phyloP scores from a whole-genome alignment of 768 basidiomycete species.

The Lentinula raphanica region DNA sequence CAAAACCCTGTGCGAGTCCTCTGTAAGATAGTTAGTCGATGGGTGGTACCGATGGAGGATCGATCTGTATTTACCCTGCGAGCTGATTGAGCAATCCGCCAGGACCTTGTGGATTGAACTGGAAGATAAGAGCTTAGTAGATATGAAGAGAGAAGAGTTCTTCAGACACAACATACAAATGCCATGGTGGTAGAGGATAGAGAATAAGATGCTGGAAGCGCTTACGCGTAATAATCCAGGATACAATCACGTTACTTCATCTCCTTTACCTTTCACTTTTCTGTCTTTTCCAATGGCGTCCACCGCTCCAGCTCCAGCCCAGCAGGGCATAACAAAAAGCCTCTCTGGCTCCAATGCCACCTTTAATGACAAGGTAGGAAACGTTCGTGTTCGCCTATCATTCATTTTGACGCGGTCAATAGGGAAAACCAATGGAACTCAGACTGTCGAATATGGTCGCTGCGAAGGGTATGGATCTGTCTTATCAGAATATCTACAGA shows the following conservation, averaged over 20 bases:
- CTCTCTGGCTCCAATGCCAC: slow-evolving; percentile 63
- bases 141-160: too few species aligned
- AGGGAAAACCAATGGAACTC: slow-evolving; percentile 99
- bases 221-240: slow-evolving; percentile 23
- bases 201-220: slow-evolving; percentile 12
- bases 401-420: slow-evolving; percentile 23
- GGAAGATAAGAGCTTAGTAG: slow-evolving; percentile 8
- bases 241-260: slow-evolving; percentile 17
- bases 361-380: slow-evolving; percentile 78
- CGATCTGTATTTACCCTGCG: slow-evolving; percentile 51
- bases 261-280: slow-evolving; percentile 4
- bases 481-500: slow-evolving; percentile 7
- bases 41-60: neutral
- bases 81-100: slow-evolving; percentile 63
- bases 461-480: slow-evolving; percentile 68
- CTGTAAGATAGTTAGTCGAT: slow-evolving; percentile 25
- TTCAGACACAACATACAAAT: slow-evolving; percentile 1
- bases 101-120: slow-evolving; percentile 48
- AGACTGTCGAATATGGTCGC: slow-evolving; percentile 96
- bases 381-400: slow-evolving; percentile 2
- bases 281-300: slow-evolving; percentile 26
- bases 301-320: slow-evolving; percentile 25
- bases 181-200: slow-evolving; percentile 1
- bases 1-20: slow-evolving; percentile 48
- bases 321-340: slow-evolving; percentile 38